Conservation (phyloP, 2,329 filamentous ascomycete genomes). For the Pseudocercospora cruenta region DNA sequence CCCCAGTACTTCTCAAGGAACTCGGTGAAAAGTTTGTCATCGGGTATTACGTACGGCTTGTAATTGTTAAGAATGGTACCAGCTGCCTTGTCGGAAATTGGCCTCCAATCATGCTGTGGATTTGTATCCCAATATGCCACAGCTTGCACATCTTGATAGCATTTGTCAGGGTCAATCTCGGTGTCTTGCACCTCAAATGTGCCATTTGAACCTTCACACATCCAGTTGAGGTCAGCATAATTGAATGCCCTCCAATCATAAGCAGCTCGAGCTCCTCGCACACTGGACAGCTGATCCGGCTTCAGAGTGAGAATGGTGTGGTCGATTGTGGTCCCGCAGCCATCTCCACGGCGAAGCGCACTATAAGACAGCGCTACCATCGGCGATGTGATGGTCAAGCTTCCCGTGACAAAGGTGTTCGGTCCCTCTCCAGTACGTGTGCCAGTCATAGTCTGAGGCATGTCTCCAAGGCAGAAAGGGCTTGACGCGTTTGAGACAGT, state of each 20-base stretch:
- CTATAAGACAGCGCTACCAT: conserved; percentile 27
- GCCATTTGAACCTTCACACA: conserved; percentile 23
- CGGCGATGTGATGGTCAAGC: conserved; percentile 32
- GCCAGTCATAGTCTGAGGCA: conserved; percentile 19
- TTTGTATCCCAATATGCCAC: conserved; percentile 27
- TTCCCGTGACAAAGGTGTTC: conserved; percentile 30
- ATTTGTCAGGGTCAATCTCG: conserved; percentile 17
- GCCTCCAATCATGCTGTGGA: conserved; percentile 12
- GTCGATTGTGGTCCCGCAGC: conserved; percentile 29
- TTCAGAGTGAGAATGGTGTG: conserved; percentile 27
- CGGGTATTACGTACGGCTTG: conserved; percentile 26
- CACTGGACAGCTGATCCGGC: conserved; percentile 27
- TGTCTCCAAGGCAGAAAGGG: conserved; percentile 11
- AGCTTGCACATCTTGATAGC: conserved; percentile 33
- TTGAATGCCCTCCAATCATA: conserved; percentile 26
- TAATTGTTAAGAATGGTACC: conserved; percentile 31
- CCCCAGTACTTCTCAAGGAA: conserved; percentile 21
- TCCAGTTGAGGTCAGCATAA: conserved; percentile 32
- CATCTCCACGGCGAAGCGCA: conserved; percentile 24
- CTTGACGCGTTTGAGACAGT: conserved; percentile 14
- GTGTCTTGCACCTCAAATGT: conserved; percentile 24
- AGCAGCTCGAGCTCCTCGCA: conserved; percentile 24
- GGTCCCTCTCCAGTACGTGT: conserved; percentile 24
- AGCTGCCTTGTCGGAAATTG: not conserved
- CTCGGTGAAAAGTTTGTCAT: conserved; percentile 11